Base-by-base conservation (phyloP, 2,329 filamentous ascomycete species). In the Verticillium dahliae region DNA sequence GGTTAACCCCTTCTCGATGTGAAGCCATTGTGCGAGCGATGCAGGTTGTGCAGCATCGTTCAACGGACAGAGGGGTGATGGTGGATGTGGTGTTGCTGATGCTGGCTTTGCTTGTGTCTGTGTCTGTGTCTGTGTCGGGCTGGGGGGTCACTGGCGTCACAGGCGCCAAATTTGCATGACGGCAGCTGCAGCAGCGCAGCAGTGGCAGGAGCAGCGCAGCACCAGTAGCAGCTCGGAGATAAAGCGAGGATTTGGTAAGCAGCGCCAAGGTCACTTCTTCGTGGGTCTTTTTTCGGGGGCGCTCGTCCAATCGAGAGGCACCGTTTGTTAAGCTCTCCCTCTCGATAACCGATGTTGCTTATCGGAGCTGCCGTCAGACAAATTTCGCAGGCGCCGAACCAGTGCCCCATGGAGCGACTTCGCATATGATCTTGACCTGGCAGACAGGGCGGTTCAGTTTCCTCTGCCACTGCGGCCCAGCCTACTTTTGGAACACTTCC, bases 1-100 rank as follows among this genome's bases (percentile, higher is more conserved):
- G 88, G 68, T 90, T 90, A 63, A 82, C 74, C 64, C 75, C 78
- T 64, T 81, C 78, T 69, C 73, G 71, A 59, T 76, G 73, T 65
- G 75, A 72, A 68, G 79, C 72, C 80, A 81, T 83, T 65, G 60
- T 57, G 55, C 58, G 34, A 62, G 63, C 62, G 63, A 61, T 61
- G 34, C 54, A 55, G 38, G 38, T 59, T 54, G 13, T 64, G 61
- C 35, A 38, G 45, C 54, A 56, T 56, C 27, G 31, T 35, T 9
- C 54, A 35, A 14, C 54, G n/a, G 3, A 10, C 9, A 50, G 18
- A 2, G 35, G 45, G 45, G 45, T 22, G 45, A 13, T 50, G 45
- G 18, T 22, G 18, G 18, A 50, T 50, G 45, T 50, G 45, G 4
- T 50, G 15, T 45, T 6, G 6, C 45, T 45, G 39, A 14, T 50